phyloP scores from a whole-genome alignment of 176 grass and related monocot genomes.

The Panicum miliaceum region DNA sequence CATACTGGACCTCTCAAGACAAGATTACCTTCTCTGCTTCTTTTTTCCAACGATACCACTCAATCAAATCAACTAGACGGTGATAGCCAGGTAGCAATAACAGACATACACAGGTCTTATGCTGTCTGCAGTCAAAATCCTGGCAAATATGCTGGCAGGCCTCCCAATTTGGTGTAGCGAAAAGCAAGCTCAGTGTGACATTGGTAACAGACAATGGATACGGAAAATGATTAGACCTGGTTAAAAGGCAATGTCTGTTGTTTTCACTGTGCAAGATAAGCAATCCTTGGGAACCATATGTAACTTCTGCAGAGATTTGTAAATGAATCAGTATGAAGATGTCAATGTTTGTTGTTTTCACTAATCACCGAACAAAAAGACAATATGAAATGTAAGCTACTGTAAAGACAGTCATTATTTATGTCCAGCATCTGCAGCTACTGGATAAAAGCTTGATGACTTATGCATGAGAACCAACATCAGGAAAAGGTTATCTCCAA shows the following conservation, averaged over 20 bases:
- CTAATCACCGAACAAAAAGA: background rate
- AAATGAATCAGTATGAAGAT: background rate
- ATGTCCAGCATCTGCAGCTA: background rate
- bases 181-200: background rate
- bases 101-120: background rate
- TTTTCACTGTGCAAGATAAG: background rate
- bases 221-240: background rate
- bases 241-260: background rate
- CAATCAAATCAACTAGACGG: background rate
- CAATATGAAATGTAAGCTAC: background rate
- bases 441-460: background rate
- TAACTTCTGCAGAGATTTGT: background rate
- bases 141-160: background rate
- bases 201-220: background rate
- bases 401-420: conserved; percentile 9
- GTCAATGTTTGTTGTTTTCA: background rate
- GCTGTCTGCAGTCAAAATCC: background rate
- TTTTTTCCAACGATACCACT: background rate
- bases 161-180: background rate
- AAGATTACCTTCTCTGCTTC: background rate
- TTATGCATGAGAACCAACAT: background rate
- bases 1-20: background rate
- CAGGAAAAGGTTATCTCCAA: background rate
- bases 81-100: background rate
- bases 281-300: background rate